Conservation (phyloP, 2,329 filamentous ascomycete species). For the Penicillium aurantiogriseum region DNA sequence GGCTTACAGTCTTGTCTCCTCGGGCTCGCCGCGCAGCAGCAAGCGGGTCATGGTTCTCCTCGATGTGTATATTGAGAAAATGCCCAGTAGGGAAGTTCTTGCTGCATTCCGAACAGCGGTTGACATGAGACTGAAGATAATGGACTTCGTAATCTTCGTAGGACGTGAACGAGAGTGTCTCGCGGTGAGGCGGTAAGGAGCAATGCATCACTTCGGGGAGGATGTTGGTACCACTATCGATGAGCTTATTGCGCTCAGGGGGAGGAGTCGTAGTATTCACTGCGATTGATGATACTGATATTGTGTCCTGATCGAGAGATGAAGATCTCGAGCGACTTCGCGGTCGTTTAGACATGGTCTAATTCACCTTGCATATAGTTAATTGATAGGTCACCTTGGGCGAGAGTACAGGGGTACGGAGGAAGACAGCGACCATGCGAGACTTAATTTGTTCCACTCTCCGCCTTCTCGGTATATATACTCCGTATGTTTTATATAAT, state of each 20-base stretch:
- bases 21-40: conserved; percentile 68
- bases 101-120: conserved; percentile 79
- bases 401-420: conserved; percentile 13
- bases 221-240: conserved; percentile 54
- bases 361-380: conserved; percentile 15
- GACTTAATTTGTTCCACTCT: background rate
- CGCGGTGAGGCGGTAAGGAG: conserved; percentile 74
- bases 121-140: conserved; percentile 75
- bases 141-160: conserved; percentile 85
- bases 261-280: conserved; percentile 18
- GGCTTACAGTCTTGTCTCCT: conserved; percentile 78
- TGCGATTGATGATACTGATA: conserved; percentile 31
- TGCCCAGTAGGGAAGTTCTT: conserved; percentile 86
- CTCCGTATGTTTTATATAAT: too few species aligned
- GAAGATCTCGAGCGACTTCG: conserved; percentile 51
- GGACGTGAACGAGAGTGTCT: conserved; percentile 66
- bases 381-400: conserved; percentile 24
- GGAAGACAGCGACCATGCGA: conserved; percentile 1
- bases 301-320: conserved; percentile 32
- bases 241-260: conserved; percentile 52
- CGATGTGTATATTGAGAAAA: conserved; percentile 78
- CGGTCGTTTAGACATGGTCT: conserved; percentile 60
- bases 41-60: conserved; percentile 87
- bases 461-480: background rate
- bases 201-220: conserved; percentile 66